phyloP scores from a whole-genome alignment of 2,329 filamentous ascomycete species.

The Trichoderma lentiforme region DNA sequence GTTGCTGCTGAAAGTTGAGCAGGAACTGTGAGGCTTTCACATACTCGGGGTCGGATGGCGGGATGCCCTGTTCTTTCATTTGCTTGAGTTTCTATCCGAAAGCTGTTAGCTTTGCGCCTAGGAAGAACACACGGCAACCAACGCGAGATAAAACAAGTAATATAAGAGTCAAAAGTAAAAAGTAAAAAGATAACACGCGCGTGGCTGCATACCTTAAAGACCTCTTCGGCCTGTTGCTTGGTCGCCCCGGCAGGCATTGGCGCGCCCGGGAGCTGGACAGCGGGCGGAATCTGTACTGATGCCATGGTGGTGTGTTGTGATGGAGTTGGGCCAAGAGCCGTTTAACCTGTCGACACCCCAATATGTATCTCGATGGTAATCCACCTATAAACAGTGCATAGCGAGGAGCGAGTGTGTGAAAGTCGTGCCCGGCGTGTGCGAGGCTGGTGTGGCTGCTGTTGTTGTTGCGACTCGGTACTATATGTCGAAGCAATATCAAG shows the following conservation, averaged over 20 bases:
- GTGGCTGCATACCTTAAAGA: constrained; percentile 56
- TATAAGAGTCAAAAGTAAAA: background rate
- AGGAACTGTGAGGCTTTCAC: constrained; percentile 78
- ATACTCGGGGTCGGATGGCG: constrained; percentile 80
- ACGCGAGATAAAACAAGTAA: background rate
- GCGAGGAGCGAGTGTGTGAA: constrained; percentile 29
- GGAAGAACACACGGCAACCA: background rate
- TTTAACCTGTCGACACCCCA: constrained; percentile 23
- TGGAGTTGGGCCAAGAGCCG: constrained; percentile 17
- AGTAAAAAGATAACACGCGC: background rate
- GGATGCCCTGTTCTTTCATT: constrained; percentile 82
- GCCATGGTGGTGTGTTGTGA: constrained; percentile 59
- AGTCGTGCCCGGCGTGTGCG: constrained; percentile 24
- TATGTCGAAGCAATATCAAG: background rate
- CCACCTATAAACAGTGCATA: constrained; percentile 38
- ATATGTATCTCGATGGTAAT: constrained; percentile 24
- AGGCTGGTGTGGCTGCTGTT: constrained; percentile 21
- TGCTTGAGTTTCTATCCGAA: constrained; percentile 71
- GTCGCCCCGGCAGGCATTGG: constrained; percentile 66
- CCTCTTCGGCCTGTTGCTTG: constrained; percentile 73
- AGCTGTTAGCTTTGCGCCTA: background rate
- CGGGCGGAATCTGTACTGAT: constrained; percentile 70
- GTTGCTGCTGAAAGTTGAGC: constrained; percentile 65
- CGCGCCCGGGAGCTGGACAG: constrained; percentile 63
- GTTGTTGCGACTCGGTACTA: constrained; percentile 23